Percentiles rank a stretch among this genome's conserved stretches.
Evolutionary conservation across 2,329 filamentous ascomycete species (phyloP).

Genomic region (Periconia sp.): DNA sequence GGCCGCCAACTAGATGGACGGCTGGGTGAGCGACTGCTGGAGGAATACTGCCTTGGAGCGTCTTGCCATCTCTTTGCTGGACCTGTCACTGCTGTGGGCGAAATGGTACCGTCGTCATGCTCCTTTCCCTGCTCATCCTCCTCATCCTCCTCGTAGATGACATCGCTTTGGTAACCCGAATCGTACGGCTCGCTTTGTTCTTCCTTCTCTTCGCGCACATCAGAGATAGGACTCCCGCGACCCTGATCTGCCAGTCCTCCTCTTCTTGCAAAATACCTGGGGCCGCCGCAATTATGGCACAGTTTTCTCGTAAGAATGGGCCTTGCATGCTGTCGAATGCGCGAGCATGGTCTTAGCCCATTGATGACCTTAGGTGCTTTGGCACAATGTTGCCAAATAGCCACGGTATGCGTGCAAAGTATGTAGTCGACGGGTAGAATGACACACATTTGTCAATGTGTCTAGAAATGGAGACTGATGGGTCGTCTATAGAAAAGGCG

Average conservation of each 20-base stretch:
- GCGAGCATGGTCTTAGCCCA: slow-evolving; percentile 19
- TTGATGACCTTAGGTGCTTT: slow-evolving; percentile 16
- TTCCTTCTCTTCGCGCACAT: slow-evolving; percentile 12
- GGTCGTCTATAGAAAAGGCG: no score
- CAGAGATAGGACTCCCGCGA: slow-evolving; percentile 12
- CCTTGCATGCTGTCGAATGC: slow-evolving; percentile 24
- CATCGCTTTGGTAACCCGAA: slow-evolving; percentile 25
- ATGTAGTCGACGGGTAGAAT: slow-evolving; percentile 29
- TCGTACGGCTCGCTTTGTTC: slow-evolving; percentile 18
- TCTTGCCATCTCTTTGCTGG: slow-evolving; percentile 9
- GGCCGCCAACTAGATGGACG: slow-evolving; percentile 30
- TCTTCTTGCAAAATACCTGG: slow-evolving; percentile 30
- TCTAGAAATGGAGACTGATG: no score
- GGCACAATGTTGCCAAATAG: slow-evolving; percentile 31
- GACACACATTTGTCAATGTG: slow-evolving; percentile 36
- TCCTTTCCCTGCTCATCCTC: no score
- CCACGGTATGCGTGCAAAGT: slow-evolving; percentile 26
- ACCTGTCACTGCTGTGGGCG: slow-evolving; percentile 19
- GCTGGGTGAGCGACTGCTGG: slow-evolving; percentile 16
- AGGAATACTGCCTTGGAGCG: slow-evolving; percentile 10
- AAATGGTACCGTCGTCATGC: slow-evolving; percentile 19
- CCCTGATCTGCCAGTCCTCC: slow-evolving; percentile 35
- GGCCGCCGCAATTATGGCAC: slow-evolving; percentile 25
- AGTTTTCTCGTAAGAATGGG: slow-evolving; percentile 23
- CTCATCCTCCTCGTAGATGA: slow-evolving; percentile 25